Percentiles rank a stretch among this genome's conserved stretches.
Evolutionary conservation across 2,329 filamentous ascomycete genomes (phyloP).

Genomic region (Pseudogymnoascus sp.): DNA sequence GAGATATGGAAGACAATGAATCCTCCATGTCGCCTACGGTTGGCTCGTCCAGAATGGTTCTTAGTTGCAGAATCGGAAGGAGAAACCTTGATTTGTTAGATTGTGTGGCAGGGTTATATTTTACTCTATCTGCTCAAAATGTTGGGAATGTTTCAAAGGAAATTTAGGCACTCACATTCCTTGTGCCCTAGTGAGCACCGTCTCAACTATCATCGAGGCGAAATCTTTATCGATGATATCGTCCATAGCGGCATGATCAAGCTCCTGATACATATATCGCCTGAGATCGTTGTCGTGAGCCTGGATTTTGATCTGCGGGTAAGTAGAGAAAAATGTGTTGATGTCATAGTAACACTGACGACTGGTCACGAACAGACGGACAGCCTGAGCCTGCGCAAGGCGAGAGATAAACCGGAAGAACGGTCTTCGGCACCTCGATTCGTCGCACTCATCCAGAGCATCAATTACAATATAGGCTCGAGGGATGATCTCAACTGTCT

Average conservation of each 20-base stretch:
- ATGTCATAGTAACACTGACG: not conserved
- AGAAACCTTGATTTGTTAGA: constrained; percentile 19
- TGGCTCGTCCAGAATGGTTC: constrained; percentile 23
- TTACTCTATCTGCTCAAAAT: not conserved
- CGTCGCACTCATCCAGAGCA: not conserved
- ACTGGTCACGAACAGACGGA: not conserved
- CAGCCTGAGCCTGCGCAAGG: not conserved
- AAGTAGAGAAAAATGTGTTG: not conserved
- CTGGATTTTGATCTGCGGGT: constrained; percentile 12
- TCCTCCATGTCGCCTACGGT: constrained; percentile 25
- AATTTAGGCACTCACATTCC: constrained; percentile 21
- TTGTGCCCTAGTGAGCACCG: constrained; percentile 20
- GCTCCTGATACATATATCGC: constrained; percentile 17
- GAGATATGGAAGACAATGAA: constrained; percentile 21
- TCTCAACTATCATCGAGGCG: constrained; percentile 19
- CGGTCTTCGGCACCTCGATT: not conserved
- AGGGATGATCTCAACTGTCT: not conserved
- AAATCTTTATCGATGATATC: constrained; percentile 22
- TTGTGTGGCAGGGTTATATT: not conserved
- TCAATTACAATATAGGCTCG: not conserved
- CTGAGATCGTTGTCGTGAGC: constrained; percentile 18
- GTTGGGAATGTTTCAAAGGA: no score
- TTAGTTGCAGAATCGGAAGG: constrained; percentile 27
- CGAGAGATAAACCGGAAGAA: not conserved
- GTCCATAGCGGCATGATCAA: constrained; percentile 16